Base-by-base conservation (phyloP, 768 basidiomycete genomes). In the Phylloporus rhodoxanthus region DNA sequence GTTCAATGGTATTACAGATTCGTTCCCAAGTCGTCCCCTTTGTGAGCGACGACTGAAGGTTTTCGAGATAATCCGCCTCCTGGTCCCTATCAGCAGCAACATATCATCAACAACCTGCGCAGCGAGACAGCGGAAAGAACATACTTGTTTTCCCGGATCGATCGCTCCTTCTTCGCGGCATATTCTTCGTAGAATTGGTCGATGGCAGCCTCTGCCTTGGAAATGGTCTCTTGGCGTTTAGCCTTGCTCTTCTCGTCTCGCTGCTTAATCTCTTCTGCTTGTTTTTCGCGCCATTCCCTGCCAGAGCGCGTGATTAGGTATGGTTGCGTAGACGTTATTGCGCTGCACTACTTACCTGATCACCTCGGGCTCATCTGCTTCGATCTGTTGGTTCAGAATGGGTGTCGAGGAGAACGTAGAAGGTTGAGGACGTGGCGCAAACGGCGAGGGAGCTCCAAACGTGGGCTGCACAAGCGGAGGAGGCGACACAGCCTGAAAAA, bases 21-120 rank as follows among this genome's bases (percentile, higher is more conserved):
- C 96, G 86, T 58, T 92, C 83, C 95, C 95, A 99, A 8, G 93
- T 95, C 19, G 95, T 96, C 21, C 95, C 96, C 47, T 79, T 75
- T 0, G 91, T 85, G 44, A 98, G 81, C 9, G 83, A 80, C 42
- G 84, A 84, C 19, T 80, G 80, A 47, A 92, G 73, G n/a, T 72
- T 69, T 14, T 80, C 75, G 34, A 94, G 61, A 72, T 86, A 97
- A 50, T 84, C 81, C 17, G 82, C 80, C 68, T 98, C 95, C 55
- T 85, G 76, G 64, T 96, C 87, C 75, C 95, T 98, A 63, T 36
- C 5, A 14, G 1, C 17, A 38, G 37, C n/a, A 34, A 21, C 19
- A 45, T 32, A 25, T 13, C 23, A 40, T 58, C 29, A 57, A n/a
- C 33, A 19, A n/a, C 41, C 32, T 11, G 6, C 28, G 17, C 33